Base-by-base conservation (phyloP, 2,329 filamentous ascomycete species). In the Juglanconis juglandina region DNA sequence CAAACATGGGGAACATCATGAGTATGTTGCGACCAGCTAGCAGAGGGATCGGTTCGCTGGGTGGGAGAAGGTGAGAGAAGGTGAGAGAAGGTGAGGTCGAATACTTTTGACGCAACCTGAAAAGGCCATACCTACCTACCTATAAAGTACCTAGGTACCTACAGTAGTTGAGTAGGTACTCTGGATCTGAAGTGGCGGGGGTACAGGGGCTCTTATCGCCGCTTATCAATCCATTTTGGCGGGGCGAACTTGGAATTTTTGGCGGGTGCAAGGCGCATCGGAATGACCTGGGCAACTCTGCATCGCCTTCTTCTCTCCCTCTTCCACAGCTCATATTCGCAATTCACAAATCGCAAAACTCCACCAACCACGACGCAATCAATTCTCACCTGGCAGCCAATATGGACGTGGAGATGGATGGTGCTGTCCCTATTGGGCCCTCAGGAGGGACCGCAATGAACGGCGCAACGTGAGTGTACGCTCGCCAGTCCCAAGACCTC, bases 381-480 rank as follows among this genome's bases (percentile, higher is more conserved):
- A 13, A n/a, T 24, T 4, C 11, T 11, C 33, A 37, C 50, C 34
- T 7, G 10, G 37, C 50, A 59, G 46, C 53, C 39, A 76, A 73
- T 55, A 79, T 79, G 76, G 76, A 79, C 67, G 66, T 79, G 44
- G 76, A 79, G 66, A 68, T 79, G 57, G 76, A 79, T 67, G 76
- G 77, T 65, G 75, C 75, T 53, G 69, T 79, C 64, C 66, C 75
- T 52, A 72, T 78, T 61, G 70, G 33, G 68, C 70, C 62, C 62
- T 65, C 58, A 54, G 66, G 53, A 69, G 71, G 62, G 65, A 72
- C 66, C 70, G 62, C 60, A 33, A 54, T 72, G 64, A 72, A 68
- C 11, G 67, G 70, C 61, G 76, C 76, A 63, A 79, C 76, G 76
- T 78, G 66, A 69, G 76, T 74, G 5, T 0, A 33, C 17, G 39